Percentiles rank a stretch among this genome's conserved stretches.
These are phyloP conservation scores for Brassica balearica DNA, from an alignment of 441 rosid genomes.

Conservation along the genomic window DNA sequence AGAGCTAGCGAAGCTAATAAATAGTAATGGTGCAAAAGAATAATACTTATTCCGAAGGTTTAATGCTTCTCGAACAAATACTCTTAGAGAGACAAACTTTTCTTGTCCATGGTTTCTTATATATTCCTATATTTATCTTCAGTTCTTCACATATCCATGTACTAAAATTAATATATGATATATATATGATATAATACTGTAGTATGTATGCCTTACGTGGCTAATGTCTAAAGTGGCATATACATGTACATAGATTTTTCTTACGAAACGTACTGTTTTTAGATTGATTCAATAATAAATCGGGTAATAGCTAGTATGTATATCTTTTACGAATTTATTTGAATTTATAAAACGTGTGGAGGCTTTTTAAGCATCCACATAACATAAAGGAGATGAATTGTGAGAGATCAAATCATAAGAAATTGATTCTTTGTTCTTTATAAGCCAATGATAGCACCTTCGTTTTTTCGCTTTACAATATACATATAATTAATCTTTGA, in stretches of 20 bases:
- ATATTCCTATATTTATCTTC: slow-evolving; percentile 23
- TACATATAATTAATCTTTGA: slow-evolving; percentile 27
- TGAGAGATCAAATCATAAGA: slow-evolving; percentile 40
- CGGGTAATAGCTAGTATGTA: neutral
- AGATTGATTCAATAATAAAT: neutral
- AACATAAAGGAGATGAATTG: slow-evolving; percentile 24
- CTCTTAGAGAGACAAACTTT: slow-evolving; percentile 29
- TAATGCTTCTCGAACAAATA: slow-evolving; percentile 45
- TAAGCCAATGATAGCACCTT: slow-evolving; percentile 41
- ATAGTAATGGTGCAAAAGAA: slow-evolving; percentile 39
- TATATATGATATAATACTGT: neutral
- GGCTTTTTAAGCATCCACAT: slow-evolving; percentile 36
- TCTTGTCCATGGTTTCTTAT: slow-evolving; percentile 30
- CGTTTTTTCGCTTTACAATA: slow-evolving; percentile 21
- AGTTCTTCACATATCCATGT: slow-evolving; percentile 17
- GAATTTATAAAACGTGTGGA: slow-evolving; percentile 26
- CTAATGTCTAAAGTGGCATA: slow-evolving; percentile 17
- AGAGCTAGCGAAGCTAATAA: slow-evolving; percentile 25
- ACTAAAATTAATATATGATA: neutral
- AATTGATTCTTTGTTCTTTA: slow-evolving; percentile 39
- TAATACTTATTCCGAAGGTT: slow-evolving; percentile 43
- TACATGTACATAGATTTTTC: neutral
- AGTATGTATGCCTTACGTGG: slow-evolving; percentile 3
- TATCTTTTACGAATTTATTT: neutral
- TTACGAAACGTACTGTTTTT: neutral